These are phyloP conservation scores for Ceratocystiopsis minuta DNA, from an alignment of 2,329 filamentous ascomycete species.

Conservation along the genomic window DNA sequence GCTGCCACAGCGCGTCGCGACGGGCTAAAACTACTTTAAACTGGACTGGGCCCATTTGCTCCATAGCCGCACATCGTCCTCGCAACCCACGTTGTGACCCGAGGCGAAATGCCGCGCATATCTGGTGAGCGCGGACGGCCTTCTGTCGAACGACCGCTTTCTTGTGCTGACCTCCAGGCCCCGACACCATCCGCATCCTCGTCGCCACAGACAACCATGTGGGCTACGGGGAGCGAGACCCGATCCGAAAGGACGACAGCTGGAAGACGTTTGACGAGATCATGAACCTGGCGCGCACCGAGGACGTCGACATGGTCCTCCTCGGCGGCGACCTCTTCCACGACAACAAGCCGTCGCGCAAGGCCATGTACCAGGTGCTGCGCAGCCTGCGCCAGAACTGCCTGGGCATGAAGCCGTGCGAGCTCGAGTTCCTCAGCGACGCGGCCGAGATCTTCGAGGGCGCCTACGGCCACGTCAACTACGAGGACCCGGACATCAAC, in stretches of 20 bases:
- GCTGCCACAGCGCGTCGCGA: constrained; percentile 7
- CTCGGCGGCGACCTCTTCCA: constrained; percentile 92
- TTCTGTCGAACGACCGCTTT: not conserved
- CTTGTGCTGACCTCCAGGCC: constrained; percentile 16
- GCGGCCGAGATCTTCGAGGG: constrained; percentile 79
- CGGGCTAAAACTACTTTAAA: not conserved
- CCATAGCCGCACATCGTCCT: too few species aligned
- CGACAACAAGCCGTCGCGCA: constrained; percentile 91
- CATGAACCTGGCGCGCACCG: constrained; percentile 67
- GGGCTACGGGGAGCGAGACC: constrained; percentile 83
- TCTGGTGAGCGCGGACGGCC: not conserved
- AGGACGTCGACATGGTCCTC: constrained; percentile 95
- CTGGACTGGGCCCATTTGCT: not conserved
- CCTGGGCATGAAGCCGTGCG: constrained; percentile 84
- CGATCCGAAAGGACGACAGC: constrained; percentile 89
- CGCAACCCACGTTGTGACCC: not conserved
- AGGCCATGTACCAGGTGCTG: constrained; percentile 96
- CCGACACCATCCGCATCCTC: constrained; percentile 86
- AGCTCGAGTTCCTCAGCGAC: constrained; percentile 87
- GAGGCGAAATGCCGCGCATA: not conserved
- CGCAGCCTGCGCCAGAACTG: constrained; percentile 84
- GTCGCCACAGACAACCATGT: constrained; percentile 96
- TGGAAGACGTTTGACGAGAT: constrained; percentile 94
- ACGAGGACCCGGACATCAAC: constrained; percentile 94
- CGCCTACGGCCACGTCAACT: constrained; percentile 87